These are phyloP conservation scores for Zoysia matrella DNA, from an alignment of 202 grass and related monocot genomes.

Conservation along the genomic window DNA sequence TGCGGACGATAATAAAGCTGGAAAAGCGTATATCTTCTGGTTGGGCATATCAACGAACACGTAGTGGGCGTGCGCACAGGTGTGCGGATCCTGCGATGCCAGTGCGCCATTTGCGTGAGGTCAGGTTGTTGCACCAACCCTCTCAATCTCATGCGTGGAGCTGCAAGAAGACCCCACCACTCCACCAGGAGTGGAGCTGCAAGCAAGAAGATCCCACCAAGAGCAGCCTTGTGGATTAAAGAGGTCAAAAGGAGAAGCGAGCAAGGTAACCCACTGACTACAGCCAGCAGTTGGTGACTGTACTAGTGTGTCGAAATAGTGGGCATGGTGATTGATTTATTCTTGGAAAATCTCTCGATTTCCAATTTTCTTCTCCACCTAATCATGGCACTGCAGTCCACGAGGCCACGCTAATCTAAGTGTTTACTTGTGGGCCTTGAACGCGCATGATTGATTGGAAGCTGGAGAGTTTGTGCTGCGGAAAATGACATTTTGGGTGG, in stretches of 20 bases:
- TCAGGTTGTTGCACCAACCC: conserved; percentile 42
- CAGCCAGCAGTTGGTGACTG: neutral
- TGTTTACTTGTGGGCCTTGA: neutral
- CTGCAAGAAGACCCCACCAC: neutral
- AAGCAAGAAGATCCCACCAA: neutral
- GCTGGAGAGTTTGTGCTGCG: neutral
- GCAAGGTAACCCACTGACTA: conserved; percentile 30
- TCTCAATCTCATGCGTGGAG: too few relatives aligned
- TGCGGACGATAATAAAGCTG: neutral
- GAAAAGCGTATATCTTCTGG: neutral
- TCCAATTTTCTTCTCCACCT: conserved; percentile 16
- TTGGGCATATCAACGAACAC: conserved; percentile 23
- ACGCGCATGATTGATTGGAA: conserved; percentile 3
- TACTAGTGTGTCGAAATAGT: conserved; percentile 22
- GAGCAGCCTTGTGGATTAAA: neutral
- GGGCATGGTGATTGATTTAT: conserved; percentile 26
- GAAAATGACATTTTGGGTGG: too few relatives aligned
- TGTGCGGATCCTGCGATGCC: neutral
- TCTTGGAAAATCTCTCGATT: neutral
- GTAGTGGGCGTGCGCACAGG: conserved; percentile 34
- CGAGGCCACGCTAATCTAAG: too few relatives aligned
- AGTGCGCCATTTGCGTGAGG: conserved; percentile 1
- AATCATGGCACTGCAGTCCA: neutral
- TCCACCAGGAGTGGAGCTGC: conserved; percentile 9
- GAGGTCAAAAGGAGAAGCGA: conserved; percentile 34